Percentiles rank a stretch among this genome's conserved stretches.
These are phyloP conservation scores for Scedosporium boydii DNA, from an alignment of 2,329 filamentous ascomycete species.

Conservation along the genomic window DNA sequence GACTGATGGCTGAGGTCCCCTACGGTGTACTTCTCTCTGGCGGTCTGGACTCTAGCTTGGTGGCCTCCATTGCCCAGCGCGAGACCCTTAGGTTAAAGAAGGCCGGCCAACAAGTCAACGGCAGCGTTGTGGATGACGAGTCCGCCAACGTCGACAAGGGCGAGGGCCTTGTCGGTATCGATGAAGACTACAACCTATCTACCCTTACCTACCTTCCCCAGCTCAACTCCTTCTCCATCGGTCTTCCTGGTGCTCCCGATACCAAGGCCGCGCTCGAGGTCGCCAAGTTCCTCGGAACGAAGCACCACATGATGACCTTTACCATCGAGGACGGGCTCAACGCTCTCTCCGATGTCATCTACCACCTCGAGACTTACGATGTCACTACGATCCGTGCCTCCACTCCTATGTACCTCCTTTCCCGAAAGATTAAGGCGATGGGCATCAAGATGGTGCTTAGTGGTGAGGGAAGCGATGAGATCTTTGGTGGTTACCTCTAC, in stretches of 20 bases:
- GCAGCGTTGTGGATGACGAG: slow-evolving; percentile 30
- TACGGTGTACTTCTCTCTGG: slow-evolving; percentile 94
- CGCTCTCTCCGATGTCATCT: slow-evolving; percentile 94
- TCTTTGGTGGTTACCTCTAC: slow-evolving; percentile 97
- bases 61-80: slow-evolving; percentile 89
- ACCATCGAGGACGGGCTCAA: slow-evolving; percentile 96
- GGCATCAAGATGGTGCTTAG: slow-evolving; percentile 99
- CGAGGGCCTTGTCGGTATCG: slow-evolving; percentile 82
- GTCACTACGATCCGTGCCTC: slow-evolving; percentile 97
- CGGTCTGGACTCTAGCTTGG: slow-evolving; percentile 89
- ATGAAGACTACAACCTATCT: slow-evolving; percentile 80
- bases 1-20: slow-evolving; percentile 96
- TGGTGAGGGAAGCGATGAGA: slow-evolving; percentile 95
- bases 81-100: slow-evolving; percentile 74
- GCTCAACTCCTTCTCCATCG: slow-evolving; percentile 98
- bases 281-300: slow-evolving; percentile 92
- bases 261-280: slow-evolving; percentile 87
- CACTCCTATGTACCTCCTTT: slow-evolving; percentile 96
- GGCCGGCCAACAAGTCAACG: slow-evolving; percentile 42
- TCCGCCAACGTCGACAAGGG: slow-evolving; percentile 42
- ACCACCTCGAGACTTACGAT: slow-evolving; percentile 94
- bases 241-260: slow-evolving; percentile 85
- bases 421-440: slow-evolving; percentile 98
- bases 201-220: slow-evolving; percentile 88
- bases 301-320: slow-evolving; percentile 97